phyloP scores from a whole-genome alignment of 352 stramenopile genomes.

The Globisporangium ultimum region DNA sequence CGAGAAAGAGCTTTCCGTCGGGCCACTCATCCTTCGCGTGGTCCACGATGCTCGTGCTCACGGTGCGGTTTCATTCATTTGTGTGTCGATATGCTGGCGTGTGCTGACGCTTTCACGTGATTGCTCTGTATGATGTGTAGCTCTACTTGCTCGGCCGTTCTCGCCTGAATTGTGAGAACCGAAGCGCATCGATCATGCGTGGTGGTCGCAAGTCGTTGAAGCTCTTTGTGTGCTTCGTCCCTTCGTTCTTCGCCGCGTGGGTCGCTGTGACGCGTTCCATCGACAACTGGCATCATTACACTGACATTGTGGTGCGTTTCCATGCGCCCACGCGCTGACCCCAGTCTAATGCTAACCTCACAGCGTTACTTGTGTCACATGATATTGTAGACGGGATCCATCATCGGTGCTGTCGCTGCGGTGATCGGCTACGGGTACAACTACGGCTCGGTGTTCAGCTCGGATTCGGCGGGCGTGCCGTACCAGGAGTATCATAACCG shows the following conservation, averaged over 20 bases:
- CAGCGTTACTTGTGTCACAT: background rate
- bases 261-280: conserved; percentile 70
- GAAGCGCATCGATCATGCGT: conserved; percentile 39
- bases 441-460: conserved; percentile 58
- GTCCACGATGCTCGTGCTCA: conserved; percentile 70
- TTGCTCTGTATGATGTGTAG: conserved; percentile 17
- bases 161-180: conserved; percentile 50
- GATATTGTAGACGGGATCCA: conserved; percentile 35
- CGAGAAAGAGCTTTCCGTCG: conserved; percentile 68
- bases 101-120: background rate
- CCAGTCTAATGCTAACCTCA: background rate
- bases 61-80: conserved; percentile 25
- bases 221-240: conserved; percentile 65
- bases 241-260: conserved; percentile 61
- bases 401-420: conserved; percentile 57
- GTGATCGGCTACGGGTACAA: conserved; percentile 64
- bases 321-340: background rate
- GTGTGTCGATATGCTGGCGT: background rate
- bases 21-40: conserved; percentile 74
- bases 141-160: conserved; percentile 70
- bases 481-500: conserved; percentile 27
- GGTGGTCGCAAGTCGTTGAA: conserved; percentile 58
- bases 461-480: conserved; percentile 26
- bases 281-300: conserved; percentile 88
- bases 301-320: conserved; percentile 59